phyloP scores from a whole-genome alignment of 1,139 yeast genomes.

The Zygosaccharomyces pseudobailii region DNA sequence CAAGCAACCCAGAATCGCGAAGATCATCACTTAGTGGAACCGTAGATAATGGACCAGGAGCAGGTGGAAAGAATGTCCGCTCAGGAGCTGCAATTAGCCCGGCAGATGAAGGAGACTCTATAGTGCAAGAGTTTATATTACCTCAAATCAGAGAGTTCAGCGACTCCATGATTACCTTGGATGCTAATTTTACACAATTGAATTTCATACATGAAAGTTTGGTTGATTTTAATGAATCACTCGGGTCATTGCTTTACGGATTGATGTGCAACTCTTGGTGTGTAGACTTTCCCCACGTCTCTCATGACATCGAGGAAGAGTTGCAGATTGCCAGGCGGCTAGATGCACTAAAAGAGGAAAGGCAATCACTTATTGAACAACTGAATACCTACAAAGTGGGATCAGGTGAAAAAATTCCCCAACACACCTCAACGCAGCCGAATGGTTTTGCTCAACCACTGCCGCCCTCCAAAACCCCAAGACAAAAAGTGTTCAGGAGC shows the following conservation, averaged over 20 bases:
- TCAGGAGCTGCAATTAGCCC: slow-evolving; percentile 4
- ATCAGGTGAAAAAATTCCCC: slow-evolving; percentile 2
- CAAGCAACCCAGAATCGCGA: slow-evolving; percentile 34
- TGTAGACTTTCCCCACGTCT: slow-evolving; percentile 44
- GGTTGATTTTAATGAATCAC: slow-evolving; percentile 55
- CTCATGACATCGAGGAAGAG: slow-evolving; percentile 27
- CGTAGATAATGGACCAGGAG: slow-evolving; percentile 7
- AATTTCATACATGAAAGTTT: slow-evolving; percentile 49
- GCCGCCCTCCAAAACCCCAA: neutral
- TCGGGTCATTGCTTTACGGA: slow-evolving; percentile 59
- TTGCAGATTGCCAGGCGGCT: slow-evolving; percentile 18
- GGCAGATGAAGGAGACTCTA: slow-evolving; percentile 18
- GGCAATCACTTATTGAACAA: slow-evolving; percentile 14
- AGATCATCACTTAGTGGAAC: slow-evolving; percentile 30
- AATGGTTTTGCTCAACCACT: neutral
- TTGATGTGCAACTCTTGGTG: slow-evolving; percentile 63
- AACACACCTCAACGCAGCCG: neutral
- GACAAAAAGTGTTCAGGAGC: neutral
- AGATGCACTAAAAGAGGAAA: slow-evolving; percentile 20
- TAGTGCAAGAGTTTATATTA: slow-evolving; percentile 25
- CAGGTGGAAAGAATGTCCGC: slow-evolving; percentile 3
- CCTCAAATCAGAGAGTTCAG: slow-evolving; percentile 31
- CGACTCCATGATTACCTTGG: slow-evolving; percentile 44
- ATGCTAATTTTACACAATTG: slow-evolving; percentile 44
- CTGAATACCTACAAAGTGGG: slow-evolving; percentile 12